phyloP scores from a whole-genome alignment of 164 flowering plant genomes.

The Macadamia integrifolia region DNA sequence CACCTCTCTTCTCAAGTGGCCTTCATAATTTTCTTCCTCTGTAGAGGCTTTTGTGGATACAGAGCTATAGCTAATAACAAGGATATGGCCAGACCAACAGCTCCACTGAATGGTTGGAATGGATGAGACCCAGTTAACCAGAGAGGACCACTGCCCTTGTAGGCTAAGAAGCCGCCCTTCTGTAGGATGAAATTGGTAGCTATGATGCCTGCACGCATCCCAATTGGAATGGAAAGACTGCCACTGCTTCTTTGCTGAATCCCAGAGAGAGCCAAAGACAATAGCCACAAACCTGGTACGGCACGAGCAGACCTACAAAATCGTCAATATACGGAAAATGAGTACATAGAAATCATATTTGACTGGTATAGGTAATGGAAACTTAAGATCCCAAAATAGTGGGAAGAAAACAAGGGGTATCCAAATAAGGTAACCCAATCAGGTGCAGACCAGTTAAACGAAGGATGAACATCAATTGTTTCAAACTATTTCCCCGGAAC shows the following conservation, averaged over 20 bases:
- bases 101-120: conserved; percentile 76
- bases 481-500: too few species aligned
- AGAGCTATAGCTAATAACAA: conserved; percentile 45
- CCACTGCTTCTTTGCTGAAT: conserved; percentile 54
- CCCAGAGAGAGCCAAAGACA: conserved; percentile 71
- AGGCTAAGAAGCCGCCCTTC: conserved; percentile 52
- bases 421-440: too few species aligned
- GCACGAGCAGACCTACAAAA: conserved; percentile 52
- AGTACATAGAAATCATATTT: too few species aligned
- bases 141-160: conserved; percentile 33
- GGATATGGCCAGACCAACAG: conserved; percentile 54
- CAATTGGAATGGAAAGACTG: conserved; percentile 68
- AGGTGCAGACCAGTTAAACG: too few species aligned
- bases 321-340: too few species aligned
- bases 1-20: conserved; percentile 20
- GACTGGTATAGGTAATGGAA: too few species aligned
- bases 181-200: conserved; percentile 53
- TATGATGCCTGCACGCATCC: conserved; percentile 73
- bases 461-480: too few species aligned
- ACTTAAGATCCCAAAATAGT: too few species aligned
- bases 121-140: conserved; percentile 66
- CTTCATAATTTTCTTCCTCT: conserved; percentile 16
- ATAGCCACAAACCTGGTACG: conserved; percentile 77
- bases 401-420: too few species aligned
- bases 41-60: conserved; percentile 44